These are phyloP conservation scores for Exophiala lecanii-corni DNA, from an alignment of 2,329 filamentous ascomycete genomes.

Conservation along the genomic window DNA sequence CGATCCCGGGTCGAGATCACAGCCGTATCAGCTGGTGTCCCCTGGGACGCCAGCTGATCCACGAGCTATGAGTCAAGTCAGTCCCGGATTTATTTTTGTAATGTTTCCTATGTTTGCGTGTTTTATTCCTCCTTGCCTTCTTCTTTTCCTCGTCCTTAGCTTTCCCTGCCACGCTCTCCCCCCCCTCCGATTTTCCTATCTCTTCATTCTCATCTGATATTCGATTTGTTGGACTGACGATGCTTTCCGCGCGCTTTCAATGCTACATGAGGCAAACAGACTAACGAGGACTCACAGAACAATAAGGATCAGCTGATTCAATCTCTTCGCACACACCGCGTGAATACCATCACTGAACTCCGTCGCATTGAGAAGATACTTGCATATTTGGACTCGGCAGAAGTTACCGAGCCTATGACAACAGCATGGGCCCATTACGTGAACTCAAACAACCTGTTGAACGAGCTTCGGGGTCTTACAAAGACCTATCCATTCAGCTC, in stretches of 20 bases:
- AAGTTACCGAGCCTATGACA: constrained; percentile 64
- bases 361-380: constrained; percentile 66
- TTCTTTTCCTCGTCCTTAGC: constrained; percentile 14
- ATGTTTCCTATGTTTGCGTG: constrained; percentile 26
- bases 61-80: constrained; percentile 27
- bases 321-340: constrained; percentile 60
- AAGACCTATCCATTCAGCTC: constrained; percentile 63
- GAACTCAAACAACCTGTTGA: constrained; percentile 63
- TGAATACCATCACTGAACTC: constrained; percentile 69
- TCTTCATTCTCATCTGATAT: constrained; percentile 6
- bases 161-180: constrained; percentile 2
- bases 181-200: constrained; percentile 7
- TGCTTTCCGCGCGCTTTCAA: constrained; percentile 14
- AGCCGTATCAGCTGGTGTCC: constrained; percentile 26
- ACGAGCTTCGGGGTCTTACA: constrained; percentile 65
- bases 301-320: constrained; percentile 56
- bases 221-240: constrained; percentile 4
- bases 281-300: constrained; percentile 30
- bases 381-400: constrained; percentile 52
- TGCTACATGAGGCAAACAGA: constrained; percentile 3
- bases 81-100: constrained; percentile 29
- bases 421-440: constrained; percentile 69
- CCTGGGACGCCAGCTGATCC: constrained; percentile 25
- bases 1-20: constrained; percentile 8
- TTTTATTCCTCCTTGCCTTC: constrained; percentile 8